A percentile compares a stretch with the other conserved stretches of the same genome.
phyloP scores from a whole-genome alignment of 2,329 filamentous ascomycete species.

The Diaporthe ilicicola region DNA sequence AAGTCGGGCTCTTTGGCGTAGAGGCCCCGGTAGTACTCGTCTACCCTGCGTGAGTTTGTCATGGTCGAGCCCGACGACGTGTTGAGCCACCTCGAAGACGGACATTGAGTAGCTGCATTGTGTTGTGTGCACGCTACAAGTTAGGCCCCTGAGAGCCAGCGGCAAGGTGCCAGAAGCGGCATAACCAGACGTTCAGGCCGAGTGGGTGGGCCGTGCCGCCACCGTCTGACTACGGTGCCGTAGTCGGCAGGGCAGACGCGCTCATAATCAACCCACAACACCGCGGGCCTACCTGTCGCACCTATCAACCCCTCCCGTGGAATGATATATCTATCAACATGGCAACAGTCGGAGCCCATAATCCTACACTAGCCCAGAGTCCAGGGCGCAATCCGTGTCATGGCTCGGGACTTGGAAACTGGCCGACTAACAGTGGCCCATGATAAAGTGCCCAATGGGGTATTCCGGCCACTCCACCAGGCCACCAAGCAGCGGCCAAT shows the following conservation, averaged over 20 bases:
- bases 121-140: not conserved
- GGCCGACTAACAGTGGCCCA: not conserved
- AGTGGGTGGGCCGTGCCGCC: not conserved
- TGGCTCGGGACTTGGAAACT: not conserved
- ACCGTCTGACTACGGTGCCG: not conserved
- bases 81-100: not conserved
- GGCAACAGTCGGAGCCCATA: no score
- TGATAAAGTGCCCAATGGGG: not conserved
- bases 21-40: slow-evolving; percentile 47
- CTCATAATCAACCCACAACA: no score
- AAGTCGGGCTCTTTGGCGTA: slow-evolving; percentile 55
- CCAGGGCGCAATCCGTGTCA: not conserved
- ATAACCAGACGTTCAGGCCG: no score
- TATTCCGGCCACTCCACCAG: not conserved
- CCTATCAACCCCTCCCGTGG: not conserved
- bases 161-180: no score
- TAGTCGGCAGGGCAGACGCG: no score
- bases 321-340: not conserved
- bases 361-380: not conserved
- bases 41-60: slow-evolving; percentile 30
- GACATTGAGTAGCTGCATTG: not conserved
- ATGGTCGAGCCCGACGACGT: not conserved
- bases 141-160: no score
- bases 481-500: slow-evolving; percentile 8
- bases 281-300: no score